Percentiles rank a stretch among this genome's conserved stretches.
Evolutionary conservation across 2,329 filamentous ascomycete genomes (phyloP).

Genomic region (Aspergillus brasiliensis): DNA sequence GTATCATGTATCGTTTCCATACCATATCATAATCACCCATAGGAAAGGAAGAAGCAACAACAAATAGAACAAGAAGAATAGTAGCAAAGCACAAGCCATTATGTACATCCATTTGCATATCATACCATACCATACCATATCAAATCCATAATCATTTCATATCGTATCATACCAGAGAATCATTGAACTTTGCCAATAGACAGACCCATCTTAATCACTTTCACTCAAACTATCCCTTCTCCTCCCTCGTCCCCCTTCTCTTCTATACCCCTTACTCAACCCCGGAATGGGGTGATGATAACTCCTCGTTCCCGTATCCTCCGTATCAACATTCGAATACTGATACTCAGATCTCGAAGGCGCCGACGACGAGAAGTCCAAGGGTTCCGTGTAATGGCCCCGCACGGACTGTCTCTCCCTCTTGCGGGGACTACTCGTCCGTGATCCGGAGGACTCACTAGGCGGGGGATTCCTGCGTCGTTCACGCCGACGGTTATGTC

Average conservation of each 20-base stretch:
- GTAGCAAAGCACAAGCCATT: neutral
- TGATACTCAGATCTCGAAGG: conserved; percentile 42
- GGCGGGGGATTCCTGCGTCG: conserved; percentile 28
- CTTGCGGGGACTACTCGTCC: conserved; percentile 41
- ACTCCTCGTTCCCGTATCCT: conserved; percentile 54
- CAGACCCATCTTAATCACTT: conserved; percentile 52
- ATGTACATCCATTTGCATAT: neutral
- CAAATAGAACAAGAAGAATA: neutral
- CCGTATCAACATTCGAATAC: conserved; percentile 45
- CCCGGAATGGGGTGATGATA: conserved; percentile 62
- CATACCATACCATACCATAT: neutral
- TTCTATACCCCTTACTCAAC: conserved; percentile 49
- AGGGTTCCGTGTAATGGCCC: conserved; percentile 47
- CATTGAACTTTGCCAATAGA: too few species aligned
- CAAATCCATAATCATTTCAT: neutral
- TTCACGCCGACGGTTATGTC: conserved; percentile 36
- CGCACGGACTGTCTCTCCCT: conserved; percentile 37
- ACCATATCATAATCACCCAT: too few species aligned
- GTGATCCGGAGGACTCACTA: conserved; percentile 25
- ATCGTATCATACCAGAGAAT: conserved; percentile 17
- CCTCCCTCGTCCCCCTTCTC: conserved; percentile 40
- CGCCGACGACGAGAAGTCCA: conserved; percentile 46
- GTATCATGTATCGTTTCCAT: too few species aligned
- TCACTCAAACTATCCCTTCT: conserved; percentile 58
- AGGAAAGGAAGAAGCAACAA: too few species aligned